Evolutionary conservation across 495 filamentous ascomycete species (phyloP).

Genomic region (Neurospora tetraspora): DNA sequence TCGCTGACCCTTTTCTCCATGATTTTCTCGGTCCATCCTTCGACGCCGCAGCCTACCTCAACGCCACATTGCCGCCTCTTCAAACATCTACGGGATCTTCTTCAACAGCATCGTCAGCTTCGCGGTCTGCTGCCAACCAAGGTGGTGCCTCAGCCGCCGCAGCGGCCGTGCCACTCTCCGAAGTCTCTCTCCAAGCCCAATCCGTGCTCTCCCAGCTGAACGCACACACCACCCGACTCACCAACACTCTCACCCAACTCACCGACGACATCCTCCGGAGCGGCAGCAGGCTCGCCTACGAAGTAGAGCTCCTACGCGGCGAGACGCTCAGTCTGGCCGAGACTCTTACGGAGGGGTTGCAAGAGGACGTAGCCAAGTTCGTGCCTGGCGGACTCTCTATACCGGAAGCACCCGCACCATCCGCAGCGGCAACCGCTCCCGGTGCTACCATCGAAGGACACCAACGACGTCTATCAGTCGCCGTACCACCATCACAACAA

Average conservation of each 20-base stretch:
- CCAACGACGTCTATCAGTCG: slow-evolving; percentile 20
- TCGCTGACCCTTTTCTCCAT: slow-evolving; percentile 50
- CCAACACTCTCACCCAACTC: slow-evolving; percentile 72
- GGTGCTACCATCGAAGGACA: slow-evolving; percentile 5
- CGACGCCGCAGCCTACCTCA: slow-evolving; percentile 73
- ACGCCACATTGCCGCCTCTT: slow-evolving; percentile 58
- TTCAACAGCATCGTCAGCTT: background rate
- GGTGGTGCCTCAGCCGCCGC: slow-evolving; percentile 22
- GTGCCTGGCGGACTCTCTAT: slow-evolving; percentile 41
- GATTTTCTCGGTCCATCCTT: slow-evolving; percentile 67
- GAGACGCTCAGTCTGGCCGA: slow-evolving; percentile 73
- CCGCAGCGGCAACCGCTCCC: background rate
- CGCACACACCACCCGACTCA: slow-evolving; percentile 74
- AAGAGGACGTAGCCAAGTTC: slow-evolving; percentile 60
- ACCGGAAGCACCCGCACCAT: slow-evolving; percentile 5
- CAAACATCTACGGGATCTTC: slow-evolving; percentile 24
- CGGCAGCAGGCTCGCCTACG: slow-evolving; percentile 78
- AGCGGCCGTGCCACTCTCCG: slow-evolving; percentile 54
- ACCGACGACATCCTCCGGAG: slow-evolving; percentile 91
- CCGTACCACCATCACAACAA: slow-evolving; percentile 7
- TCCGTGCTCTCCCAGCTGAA: slow-evolving; percentile 75
- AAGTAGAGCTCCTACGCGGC: slow-evolving; percentile 85
- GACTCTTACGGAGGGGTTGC: slow-evolving; percentile 58
- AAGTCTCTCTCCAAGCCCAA: slow-evolving; percentile 74
- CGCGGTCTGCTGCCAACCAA: slow-evolving; percentile 2